Evolutionary conservation across 345 rosid genomes (phyloP), one percentile per base, ranked within the genome.

Genomic region (Corchorus capsularis): DNA sequence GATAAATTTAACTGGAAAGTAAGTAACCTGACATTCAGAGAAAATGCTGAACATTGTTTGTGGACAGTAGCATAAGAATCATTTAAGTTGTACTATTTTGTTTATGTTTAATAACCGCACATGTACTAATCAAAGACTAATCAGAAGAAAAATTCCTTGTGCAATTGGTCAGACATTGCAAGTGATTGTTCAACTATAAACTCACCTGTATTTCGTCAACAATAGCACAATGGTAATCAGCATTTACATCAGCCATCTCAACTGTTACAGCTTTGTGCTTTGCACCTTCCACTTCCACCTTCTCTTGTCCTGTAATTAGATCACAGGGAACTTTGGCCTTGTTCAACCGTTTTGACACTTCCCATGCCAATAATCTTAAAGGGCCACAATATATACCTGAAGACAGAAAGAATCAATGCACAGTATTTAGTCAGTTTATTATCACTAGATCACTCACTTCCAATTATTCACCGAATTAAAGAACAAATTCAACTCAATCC

Each of bases 341-440:
- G 86, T 94, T 94, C 86, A 94, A 80, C 69, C 93, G 85, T 82
- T 88, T 88, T 19, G 97, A 93, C 73, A 94, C 97, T 80, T 94
- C 97, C 98, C 98, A 91, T 50, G 97, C 98, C 85, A 94, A 82
- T 84, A 94, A 85, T 82, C 98, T 90, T 80, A 94, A 85, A 35
- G 98, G 98, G 82, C 98, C 97, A 82, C 98, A 94, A 85, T 94
- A 94, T 77, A 94, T 85, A 6, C 98, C 97, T 94, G 71, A 80
- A 83, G 71, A 75, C 71, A 49, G 60, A 70, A 12, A 81, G 63
- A 12, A 71, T 5, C 37, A 69, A 70, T 8, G 63, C 41, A 53
- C 69, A 66, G 54, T 50, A 64, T 8, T 56, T 27, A 12, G 52
- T 19, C 65, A 43, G 41, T 70, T 52, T 37, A 46, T 60, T 27